These are phyloP conservation scores for Canavalia gladiata DNA, from an alignment of 306 rosid species.

Conservation along the genomic window DNA sequence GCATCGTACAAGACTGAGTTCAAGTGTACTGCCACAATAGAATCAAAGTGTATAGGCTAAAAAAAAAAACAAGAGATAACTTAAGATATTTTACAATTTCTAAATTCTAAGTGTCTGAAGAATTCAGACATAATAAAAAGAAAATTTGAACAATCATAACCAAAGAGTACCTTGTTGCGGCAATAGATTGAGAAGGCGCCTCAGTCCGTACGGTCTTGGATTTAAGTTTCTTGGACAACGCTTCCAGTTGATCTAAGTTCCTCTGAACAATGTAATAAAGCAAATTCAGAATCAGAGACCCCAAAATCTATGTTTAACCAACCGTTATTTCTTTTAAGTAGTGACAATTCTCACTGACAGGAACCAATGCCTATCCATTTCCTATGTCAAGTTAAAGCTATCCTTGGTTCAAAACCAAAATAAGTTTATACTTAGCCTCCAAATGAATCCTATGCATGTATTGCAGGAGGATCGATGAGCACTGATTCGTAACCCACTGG, in stretches of 20 bases:
- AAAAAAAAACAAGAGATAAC: not conserved
- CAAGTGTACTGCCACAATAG: not conserved
- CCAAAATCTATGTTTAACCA: slow-evolving; percentile 21
- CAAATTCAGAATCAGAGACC: slow-evolving; percentile 43
- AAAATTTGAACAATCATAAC: not conserved
- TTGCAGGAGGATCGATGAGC: not conserved
- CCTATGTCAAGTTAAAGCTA: slow-evolving; percentile 28
- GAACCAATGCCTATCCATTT: slow-evolving; percentile 29
- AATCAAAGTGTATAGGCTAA: not conserved
- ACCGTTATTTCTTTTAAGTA: not conserved
- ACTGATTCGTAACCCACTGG: not conserved
- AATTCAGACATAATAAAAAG: not conserved
- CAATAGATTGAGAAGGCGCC: slow-evolving; percentile 91
- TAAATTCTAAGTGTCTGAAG: slow-evolving; percentile 10
- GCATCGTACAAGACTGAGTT: not conserved
- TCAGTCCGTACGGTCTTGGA: slow-evolving; percentile 89
- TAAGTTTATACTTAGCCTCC: not conserved
- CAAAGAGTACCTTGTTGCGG: slow-evolving; percentile 85
- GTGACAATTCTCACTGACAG: slow-evolving; percentile 14
- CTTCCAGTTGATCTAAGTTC: slow-evolving; percentile 95
- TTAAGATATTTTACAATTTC: not conserved
- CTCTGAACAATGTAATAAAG: slow-evolving; percentile 63
- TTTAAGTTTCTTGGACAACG: slow-evolving; percentile 94
- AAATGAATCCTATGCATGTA: not conserved
- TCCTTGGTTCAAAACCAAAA: slow-evolving; percentile 31